Percentiles rank a stretch among this genome's conserved stretches.
phyloP scores from a whole-genome alignment of 345 rosid genomes.

The Eucalyptus erythrocorys region DNA sequence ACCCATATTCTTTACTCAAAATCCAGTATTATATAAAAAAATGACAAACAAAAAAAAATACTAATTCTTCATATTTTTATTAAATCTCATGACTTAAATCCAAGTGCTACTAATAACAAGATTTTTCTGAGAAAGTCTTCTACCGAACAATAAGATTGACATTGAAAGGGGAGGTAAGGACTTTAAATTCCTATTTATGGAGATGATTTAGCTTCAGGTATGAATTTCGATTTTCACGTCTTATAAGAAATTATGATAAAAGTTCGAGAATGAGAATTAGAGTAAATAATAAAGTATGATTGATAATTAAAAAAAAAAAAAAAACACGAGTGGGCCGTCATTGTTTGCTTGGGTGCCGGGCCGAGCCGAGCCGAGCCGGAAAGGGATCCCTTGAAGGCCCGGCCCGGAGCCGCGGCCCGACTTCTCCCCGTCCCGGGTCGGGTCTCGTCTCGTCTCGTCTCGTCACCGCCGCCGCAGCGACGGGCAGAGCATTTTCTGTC shows the following conservation, averaged over 20 bases:
- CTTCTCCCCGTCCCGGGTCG: not conserved
- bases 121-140: accelerated
- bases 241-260: accelerated
- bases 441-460: not conserved
- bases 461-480: not conserved
- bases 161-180: accelerated
- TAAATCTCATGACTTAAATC: not conserved
- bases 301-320: accelerated
- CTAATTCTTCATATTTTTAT: not conserved
- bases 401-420: not conserved
- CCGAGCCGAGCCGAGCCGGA: accelerated
- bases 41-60: accelerated
- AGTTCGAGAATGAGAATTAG: accelerated
- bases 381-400: not conserved
- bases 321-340: accelerated
- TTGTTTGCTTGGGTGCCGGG: not conserved
- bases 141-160: accelerated
- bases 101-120: accelerated
- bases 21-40: not conserved
- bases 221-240: accelerated
- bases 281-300: accelerated
- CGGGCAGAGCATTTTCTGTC: not conserved
- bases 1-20: not conserved
- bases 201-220: no score
- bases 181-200: no score